phyloP scores from a whole-genome alignment of 1,284 basidiomycete species.

The Microbotryum intermedium region DNA sequence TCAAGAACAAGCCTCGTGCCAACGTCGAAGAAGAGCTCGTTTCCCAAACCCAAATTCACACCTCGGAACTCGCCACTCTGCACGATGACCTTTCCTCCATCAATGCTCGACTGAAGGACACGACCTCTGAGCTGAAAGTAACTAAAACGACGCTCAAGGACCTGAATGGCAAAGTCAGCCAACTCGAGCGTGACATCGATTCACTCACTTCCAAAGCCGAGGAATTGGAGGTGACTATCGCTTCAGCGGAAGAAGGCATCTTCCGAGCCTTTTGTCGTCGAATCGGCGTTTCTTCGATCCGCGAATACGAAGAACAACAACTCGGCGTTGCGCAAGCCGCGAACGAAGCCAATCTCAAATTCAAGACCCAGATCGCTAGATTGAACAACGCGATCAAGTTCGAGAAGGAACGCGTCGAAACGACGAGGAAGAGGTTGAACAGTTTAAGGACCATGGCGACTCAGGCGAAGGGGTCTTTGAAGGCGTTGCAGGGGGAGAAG shows the following conservation, averaged over 20 bases:
- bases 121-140: conserved; percentile 64
- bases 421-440: conserved; percentile 55
- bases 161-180: conserved; percentile 56
- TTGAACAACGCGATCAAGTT: conserved; percentile 75
- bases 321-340: conserved; percentile 79
- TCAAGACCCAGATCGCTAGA: conserved; percentile 77
- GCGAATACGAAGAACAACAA: conserved; percentile 91
- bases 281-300: conserved; percentile 74
- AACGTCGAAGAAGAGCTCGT: conserved; percentile 73
- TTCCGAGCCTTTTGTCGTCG: conserved; percentile 71
- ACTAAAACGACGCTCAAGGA: conserved; percentile 60
- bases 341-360: conserved; percentile 71
- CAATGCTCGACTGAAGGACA: conserved; percentile 57
- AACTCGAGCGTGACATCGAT: conserved; percentile 47
- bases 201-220: conserved; percentile 52
- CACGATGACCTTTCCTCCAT: conserved; percentile 69
- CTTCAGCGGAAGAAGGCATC: conserved; percentile 69
- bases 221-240: conserved; percentile 53
- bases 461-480: background rate
- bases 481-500: conserved; percentile 13
- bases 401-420: conserved; percentile 61
- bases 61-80: conserved; percentile 61
- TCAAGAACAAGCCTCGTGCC: conserved; percentile 67
- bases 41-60: conserved; percentile 66
- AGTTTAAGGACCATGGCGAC: conserved; percentile 40